Conservation (phyloP, 2,329 filamentous ascomycete genomes). For the Xylariaceae sp. region DNA sequence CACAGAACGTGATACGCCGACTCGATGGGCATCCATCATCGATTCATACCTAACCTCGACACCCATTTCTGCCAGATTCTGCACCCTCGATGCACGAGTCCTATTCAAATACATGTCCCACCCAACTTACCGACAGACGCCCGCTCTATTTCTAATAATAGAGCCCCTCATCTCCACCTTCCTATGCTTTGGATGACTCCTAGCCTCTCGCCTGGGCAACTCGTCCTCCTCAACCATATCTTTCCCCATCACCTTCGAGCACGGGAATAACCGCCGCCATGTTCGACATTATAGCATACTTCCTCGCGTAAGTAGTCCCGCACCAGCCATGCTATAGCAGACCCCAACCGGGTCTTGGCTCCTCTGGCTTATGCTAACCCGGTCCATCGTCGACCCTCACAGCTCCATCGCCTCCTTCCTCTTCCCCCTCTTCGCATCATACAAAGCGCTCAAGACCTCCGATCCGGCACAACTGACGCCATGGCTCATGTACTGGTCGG, state of each 20-base stretch:
- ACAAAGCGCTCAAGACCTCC: constrained; percentile 91
- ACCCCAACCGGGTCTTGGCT: background rate
- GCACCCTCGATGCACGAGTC: no score
- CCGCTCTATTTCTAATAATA: no score
- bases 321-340: background rate
- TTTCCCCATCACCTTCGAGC: background rate
- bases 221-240: background rate
- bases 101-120: no score
- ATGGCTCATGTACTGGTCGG: constrained; percentile 99
- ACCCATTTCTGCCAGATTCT: no score
- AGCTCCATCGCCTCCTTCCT: constrained; percentile 85
- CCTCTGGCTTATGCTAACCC: constrained; percentile 5
- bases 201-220: background rate
- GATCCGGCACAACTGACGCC: constrained; percentile 85
- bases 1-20: no score
- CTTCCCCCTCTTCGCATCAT: constrained; percentile 93
- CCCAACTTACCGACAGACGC: no score
- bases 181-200: background rate
- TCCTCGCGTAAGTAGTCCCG: constrained; percentile 17
- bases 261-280: constrained; percentile 8
- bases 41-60: no score
- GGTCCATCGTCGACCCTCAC: constrained; percentile 5
- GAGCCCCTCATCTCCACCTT: no score
- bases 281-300: constrained; percentile 23
- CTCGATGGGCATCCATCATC: no score